A percentile compares a stretch with the other conserved stretches of the same genome.
These are phyloP conservation scores for Cyberlindnera bimundalis DNA, from an alignment of 805 yeast genomes.

Conservation along the genomic window DNA sequence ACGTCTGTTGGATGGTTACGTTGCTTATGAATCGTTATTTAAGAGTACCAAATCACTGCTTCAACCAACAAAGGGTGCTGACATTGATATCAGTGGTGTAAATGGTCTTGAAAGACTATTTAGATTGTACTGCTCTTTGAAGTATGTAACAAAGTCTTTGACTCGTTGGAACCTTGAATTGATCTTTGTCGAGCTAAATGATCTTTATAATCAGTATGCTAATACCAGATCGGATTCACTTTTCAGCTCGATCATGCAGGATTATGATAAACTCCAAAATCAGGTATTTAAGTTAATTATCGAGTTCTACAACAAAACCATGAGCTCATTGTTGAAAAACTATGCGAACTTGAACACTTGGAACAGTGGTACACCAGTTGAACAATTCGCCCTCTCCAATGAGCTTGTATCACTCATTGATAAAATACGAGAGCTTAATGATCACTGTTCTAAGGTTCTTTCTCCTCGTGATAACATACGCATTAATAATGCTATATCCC, in stretches of 20 bases:
- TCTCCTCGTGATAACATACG: constrained; percentile 17
- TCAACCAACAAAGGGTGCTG: constrained; percentile 8
- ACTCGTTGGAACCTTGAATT: constrained; percentile 27
- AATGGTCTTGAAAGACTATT: constrained; percentile 29
- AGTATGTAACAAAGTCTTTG: constrained; percentile 21
- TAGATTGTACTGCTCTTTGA: constrained; percentile 25
- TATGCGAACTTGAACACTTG: constrained; percentile 34
- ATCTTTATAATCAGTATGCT: constrained; percentile 22
- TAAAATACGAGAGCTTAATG: constrained; percentile 24
- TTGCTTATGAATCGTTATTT: constrained; percentile 26
- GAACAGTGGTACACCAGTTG: constrained; percentile 18
- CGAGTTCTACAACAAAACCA: constrained; percentile 29
- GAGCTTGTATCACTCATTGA: constrained; percentile 28
- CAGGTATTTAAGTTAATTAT: constrained; percentile 31
- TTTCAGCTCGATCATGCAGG: constrained; percentile 30
- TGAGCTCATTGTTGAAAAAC: constrained; percentile 29
- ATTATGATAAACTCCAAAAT: constrained; percentile 27
- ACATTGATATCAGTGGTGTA: constrained; percentile 23
- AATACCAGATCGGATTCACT: constrained; percentile 20
- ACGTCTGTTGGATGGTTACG: constrained; percentile 29
- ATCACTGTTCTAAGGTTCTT: constrained; percentile 18
- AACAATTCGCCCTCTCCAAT: constrained; percentile 18
- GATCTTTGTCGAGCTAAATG: constrained; percentile 26
- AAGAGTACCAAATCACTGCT: constrained; percentile 16
- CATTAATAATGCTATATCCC: constrained; percentile 27